Evolutionary conservation across 2,329 filamentous ascomycete species (phyloP), one percentile per base, ranked within the genome.

Genomic region (Ramularia collo-cygni): DNA sequence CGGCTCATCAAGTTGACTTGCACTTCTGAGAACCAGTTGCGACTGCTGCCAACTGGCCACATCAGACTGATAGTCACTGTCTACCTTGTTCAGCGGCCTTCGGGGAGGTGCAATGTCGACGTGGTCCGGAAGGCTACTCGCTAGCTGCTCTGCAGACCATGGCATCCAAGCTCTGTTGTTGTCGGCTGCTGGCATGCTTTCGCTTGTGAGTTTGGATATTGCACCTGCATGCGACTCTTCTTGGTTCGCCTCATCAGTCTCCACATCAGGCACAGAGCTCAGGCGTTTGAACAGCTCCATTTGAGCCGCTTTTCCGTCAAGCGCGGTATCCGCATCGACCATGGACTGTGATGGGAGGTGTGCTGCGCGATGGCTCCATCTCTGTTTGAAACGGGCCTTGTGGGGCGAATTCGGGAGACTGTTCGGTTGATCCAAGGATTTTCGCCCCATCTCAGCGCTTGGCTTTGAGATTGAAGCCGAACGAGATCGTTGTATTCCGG

Each of bases 11-110:
- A 24, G 21, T 24, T 24, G 6, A 24, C 6, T 24, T 10, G 21
- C 6, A 10, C 10, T 6, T 10, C 10, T 6, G 21, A 24, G 21
- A 24, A 10, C 6, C 10, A 6, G 21, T 24, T 24, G 6, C 6
- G 6, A 10, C 6, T 24, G 15, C 17, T 28, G 14, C 16, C 29
- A 37, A n/a, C 34, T 43, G 2, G 57, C 53, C 4, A 46, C 44
- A 37, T 61, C 56, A 6, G 60, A 62, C 24, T 51, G 55, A 37
- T 63, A 63, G 13, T 60, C 59, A 38, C 60, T 62, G 40, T 63
- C 60, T 10, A 42, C 43, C 35, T 58, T 54, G 21, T 35, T 42
- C 13, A 42, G 37, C 32, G 36, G 38, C n/a, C 32, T 37, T 28
- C 44, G n/a, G 28, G 13, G 17, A 14, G 33, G 29, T 31, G 18